Percentiles rank a stretch among this genome's conserved stretches.
Conservation (phyloP, 208 protist genomes). For the Leishmania arabica region DNA sequence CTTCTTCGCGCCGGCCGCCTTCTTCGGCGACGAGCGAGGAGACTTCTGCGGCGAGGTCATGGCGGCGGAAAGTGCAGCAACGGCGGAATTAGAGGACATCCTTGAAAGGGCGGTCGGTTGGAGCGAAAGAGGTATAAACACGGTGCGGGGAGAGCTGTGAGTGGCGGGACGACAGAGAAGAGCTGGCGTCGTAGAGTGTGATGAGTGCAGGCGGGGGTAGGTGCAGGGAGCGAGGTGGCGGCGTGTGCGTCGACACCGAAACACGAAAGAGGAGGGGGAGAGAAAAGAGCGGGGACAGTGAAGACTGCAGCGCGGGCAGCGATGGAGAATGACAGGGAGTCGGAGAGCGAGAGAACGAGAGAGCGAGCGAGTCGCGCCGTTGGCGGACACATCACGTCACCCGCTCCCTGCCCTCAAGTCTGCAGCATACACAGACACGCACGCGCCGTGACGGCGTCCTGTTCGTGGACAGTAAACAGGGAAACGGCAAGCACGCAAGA, state of each 20-base stretch:
- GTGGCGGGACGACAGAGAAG: slow-evolving; percentile 5
- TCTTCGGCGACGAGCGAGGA: slow-evolving; percentile 29
- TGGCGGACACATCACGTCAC: neutral
- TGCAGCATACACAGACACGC: neutral
- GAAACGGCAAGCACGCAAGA: neutral
- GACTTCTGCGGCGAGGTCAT: slow-evolving; percentile 21
- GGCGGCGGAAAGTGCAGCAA: slow-evolving; percentile 8
- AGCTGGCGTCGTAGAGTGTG: neutral
- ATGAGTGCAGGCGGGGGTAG: neutral
- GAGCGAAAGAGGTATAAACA: neutral
- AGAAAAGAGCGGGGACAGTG: neutral
- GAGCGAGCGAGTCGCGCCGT: neutral
- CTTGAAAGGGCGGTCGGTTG: slow-evolving; percentile 7
- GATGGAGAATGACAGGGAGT: neutral
- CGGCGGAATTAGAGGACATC: slow-evolving; percentile 3
- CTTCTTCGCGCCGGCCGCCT: neutral
- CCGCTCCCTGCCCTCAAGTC: neutral
- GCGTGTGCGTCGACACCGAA: slow-evolving; percentile 2
- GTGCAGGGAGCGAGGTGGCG: neutral
- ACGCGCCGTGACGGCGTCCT: neutral
- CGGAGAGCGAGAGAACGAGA: neutral
- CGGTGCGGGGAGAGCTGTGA: slow-evolving; percentile 21
- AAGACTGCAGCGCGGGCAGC: neutral
- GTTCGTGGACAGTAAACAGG: neutral
- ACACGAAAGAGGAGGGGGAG: slow-evolving; percentile 1